Base-by-base conservation (phyloP, 768 basidiomycete species). In the Lactifluus pinguis region DNA sequence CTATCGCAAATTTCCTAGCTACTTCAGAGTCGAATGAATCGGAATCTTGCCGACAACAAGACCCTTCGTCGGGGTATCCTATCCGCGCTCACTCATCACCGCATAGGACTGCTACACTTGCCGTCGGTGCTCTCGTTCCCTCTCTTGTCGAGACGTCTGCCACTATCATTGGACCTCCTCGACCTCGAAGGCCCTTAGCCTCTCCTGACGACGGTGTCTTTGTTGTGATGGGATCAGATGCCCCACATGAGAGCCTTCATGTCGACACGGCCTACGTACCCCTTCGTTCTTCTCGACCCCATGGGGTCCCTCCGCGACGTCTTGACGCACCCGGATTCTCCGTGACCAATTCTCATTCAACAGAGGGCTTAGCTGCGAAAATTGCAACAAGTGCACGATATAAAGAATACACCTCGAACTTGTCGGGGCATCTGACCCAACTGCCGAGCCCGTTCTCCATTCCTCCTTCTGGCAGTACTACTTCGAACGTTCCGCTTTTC, bases 401-500 rank as follows among this genome's bases (percentile, higher is more conserved):
- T 25, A 19, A 47, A 10, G 34, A 36, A 15, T 13, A 30, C 29
- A 25, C 6, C 4, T 32, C 54, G 29, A 55, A 21, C 11, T 41
- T 32, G 34, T 29, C 42, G 7, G n/a, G 29, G 29, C 41, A 38
- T 47, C 25, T 50, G 25, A 44, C 4, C 19, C 49, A 61, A 6
- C 34, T 39, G 1, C 44, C 36, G 14, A 32, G 49, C 38, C 21
- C 45, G 5, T 44, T 51, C 44, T 47, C 49, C 29, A 19, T 19
- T 41, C 25, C 29, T 48, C 7, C 36, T 47, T 32, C 17, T 6
- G 30, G 19, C 5, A 38, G 17, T 25, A 11, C 55, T 32, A 38
- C 45, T 52, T 36, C 34, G 17, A 61, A 52, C 52, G 13, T 51
- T 1, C 60, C 60, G 25, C 29, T 61, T 1, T 61, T 61, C 44